Percentiles rank a stretch among this genome's conserved stretches.
Evolutionary conservation across 2,329 filamentous ascomycete genomes (phyloP).

Genomic region (Colletotrichum shisoi): DNA sequence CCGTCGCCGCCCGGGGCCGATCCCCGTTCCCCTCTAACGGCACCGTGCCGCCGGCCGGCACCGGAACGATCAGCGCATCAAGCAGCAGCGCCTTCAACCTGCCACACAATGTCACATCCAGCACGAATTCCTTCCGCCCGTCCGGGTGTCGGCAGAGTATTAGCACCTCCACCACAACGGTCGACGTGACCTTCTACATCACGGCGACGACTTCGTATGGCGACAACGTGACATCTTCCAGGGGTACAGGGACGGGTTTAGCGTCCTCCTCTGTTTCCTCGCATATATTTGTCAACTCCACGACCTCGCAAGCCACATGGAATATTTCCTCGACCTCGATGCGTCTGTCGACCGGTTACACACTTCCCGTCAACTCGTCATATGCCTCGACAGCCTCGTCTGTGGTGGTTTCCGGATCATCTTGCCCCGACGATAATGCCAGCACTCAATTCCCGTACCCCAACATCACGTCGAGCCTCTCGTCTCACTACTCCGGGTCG

Average conservation of each 20-base stretch:
- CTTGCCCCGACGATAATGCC: conserved; percentile 3
- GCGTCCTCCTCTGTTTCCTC: background rate
- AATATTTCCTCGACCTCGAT: conserved; percentile 12
- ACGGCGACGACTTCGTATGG: conserved; percentile 44
- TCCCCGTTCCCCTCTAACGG: conserved; percentile 21
- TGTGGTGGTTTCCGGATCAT: conserved; percentile 1
- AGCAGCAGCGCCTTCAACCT: conserved; percentile 10
- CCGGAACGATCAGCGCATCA: background rate
- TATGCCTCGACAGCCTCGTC: background rate
- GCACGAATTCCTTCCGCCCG: background rate
- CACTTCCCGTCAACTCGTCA: background rate
- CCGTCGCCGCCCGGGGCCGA: conserved; percentile 10
- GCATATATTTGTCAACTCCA: background rate
- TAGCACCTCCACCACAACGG: conserved; percentile 46
- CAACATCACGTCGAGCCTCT: conserved; percentile 8
- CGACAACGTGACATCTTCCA: conserved; percentile 23
- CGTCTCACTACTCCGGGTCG: background rate
- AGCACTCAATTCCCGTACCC: background rate
- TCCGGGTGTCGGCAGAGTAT: conserved; percentile 35
- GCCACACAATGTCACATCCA: conserved; percentile 21
- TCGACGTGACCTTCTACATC: conserved; percentile 48
- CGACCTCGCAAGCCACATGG: conserved; percentile 5
- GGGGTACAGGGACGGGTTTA: background rate
- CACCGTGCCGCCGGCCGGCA: conserved; percentile 21
- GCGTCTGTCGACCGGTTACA: conserved; percentile 8